phyloP scores from a whole-genome alignment of 1,139 yeast species.

The Scheffersomyces quercinus region DNA sequence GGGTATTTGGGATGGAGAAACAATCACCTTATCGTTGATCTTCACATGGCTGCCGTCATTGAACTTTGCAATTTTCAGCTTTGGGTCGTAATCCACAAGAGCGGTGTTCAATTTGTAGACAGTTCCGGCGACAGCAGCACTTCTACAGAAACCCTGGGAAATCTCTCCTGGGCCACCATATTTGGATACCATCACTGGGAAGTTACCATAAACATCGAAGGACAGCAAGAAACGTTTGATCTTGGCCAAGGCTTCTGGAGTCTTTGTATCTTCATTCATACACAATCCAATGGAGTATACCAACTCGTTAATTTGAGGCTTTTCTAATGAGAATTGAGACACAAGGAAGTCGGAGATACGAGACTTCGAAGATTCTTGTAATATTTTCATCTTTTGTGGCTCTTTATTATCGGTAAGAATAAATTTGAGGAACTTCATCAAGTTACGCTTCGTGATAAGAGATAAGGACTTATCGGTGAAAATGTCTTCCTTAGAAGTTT shows the following conservation, averaged over 20 bases:
- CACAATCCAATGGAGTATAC: conserved; percentile 85
- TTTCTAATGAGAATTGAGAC: conserved; percentile 67
- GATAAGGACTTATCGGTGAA: conserved; percentile 86
- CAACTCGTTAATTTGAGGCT: conserved; percentile 77
- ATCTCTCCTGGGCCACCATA: conserved; percentile 97
- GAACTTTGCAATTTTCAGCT: conserved; percentile 65
- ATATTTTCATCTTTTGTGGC: conserved; percentile 46
- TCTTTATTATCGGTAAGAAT: conserved; percentile 68
- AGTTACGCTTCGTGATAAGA: conserved; percentile 72
- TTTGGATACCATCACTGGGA: conserved; percentile 89
- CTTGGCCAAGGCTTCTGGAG: conserved; percentile 75
- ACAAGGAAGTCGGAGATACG: conserved; percentile 61
- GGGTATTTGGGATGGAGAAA: conserved; percentile 73
- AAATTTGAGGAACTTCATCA: conserved; percentile 93
- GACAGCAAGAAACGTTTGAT: conserved; percentile 82
- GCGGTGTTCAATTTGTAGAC: conserved; percentile 80
- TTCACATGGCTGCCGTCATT: conserved; percentile 75
- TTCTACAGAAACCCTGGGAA: conserved; percentile 94
- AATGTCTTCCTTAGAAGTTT: conserved; percentile 81
- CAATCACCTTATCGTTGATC: conserved; percentile 74
- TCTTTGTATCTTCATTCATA: conserved; percentile 55
- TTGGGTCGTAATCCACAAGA: conserved; percentile 63
- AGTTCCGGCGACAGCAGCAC: conserved; percentile 98
- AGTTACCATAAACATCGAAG: conserved; percentile 91
- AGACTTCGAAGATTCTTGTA: conserved; percentile 55